These are phyloP conservation scores for Amphirosellinia nigrospora DNA, from an alignment of 495 filamentous ascomycete genomes.

Conservation along the genomic window DNA sequence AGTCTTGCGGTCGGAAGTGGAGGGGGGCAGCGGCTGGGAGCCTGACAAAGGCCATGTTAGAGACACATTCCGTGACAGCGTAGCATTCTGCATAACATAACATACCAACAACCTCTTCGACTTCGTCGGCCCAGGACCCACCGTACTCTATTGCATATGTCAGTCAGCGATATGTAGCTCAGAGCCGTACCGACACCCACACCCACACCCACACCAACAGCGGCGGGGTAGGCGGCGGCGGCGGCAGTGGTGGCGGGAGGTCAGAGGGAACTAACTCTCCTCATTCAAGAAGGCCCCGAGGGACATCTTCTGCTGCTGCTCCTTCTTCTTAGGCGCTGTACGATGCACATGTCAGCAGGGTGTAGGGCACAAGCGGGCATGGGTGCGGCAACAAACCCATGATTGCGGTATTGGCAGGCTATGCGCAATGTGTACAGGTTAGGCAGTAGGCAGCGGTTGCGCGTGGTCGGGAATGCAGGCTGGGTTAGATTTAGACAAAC, in stretches of 20 bases:
- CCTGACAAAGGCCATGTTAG: conserved; percentile 36
- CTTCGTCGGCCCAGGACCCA: conserved; percentile 97
- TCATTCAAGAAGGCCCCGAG: conserved; percentile 90
- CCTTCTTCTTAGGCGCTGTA: conserved; percentile 86
- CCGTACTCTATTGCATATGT: conserved; percentile 69
- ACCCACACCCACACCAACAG: too few relatives aligned
- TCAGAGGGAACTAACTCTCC: conserved; percentile 65
- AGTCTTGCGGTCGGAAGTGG: conserved; percentile 44
- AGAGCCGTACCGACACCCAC: conserved; percentile 32
- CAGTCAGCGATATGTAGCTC: conserved; percentile 39
- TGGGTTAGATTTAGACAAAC: too few relatives aligned
- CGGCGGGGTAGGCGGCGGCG: too few relatives aligned
- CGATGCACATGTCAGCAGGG: conserved; percentile 31
- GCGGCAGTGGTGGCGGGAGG: conserved; percentile 13
- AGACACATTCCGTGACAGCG: neutral
- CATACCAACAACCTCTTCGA: conserved; percentile 82
- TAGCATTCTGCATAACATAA: conserved; percentile 25
- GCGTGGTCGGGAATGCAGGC: conserved; percentile 40
- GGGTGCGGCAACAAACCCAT: conserved; percentile 72
- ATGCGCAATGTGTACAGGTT: conserved; percentile 46
- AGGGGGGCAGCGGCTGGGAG: conserved; percentile 53
- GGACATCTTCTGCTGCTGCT: conserved; percentile 82
- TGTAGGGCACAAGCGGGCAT: conserved; percentile 2
- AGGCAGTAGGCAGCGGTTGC: conserved; percentile 34
- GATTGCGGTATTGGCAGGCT: conserved; percentile 68